A percentile compares a stretch with the other conserved stretches of the same genome.
These are phyloP conservation scores for Furcasterigmium sp. DNA, from an alignment of 2,329 filamentous ascomycete species.

Conservation along the genomic window DNA sequence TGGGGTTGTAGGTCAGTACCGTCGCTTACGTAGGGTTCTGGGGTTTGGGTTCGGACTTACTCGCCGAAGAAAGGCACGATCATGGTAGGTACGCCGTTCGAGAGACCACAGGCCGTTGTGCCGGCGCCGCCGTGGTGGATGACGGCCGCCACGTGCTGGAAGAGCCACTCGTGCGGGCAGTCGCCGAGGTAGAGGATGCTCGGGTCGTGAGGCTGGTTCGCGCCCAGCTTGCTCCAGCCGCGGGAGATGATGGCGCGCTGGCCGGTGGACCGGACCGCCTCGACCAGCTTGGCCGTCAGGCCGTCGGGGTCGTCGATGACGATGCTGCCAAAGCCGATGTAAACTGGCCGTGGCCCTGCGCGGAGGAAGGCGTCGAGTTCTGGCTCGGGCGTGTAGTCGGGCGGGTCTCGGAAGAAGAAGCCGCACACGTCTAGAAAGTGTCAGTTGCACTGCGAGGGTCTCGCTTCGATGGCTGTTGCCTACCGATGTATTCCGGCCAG, in stretches of 20 bases:
- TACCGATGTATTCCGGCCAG: conserved; percentile 57
- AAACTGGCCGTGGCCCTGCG: conserved; percentile 35
- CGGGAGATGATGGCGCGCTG: conserved; percentile 10
- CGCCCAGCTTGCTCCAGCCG: conserved; percentile 11
- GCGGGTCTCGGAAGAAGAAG: conserved; percentile 15
- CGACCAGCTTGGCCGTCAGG: conserved; percentile 7
- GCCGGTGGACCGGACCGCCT: conserved; percentile 6
- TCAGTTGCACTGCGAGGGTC: neutral
- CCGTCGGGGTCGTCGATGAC: conserved; percentile 10
- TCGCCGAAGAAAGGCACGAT: conserved; percentile 48
- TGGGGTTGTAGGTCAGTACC: neutral
- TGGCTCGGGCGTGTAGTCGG: conserved; percentile 36
- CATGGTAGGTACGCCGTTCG: conserved; percentile 42
- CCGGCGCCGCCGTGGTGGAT: conserved; percentile 55
- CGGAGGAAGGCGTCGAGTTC: conserved; percentile 52
- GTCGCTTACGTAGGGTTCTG: no score
- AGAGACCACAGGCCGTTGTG: conserved; percentile 48
- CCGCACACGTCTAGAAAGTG: conserved; percentile 14
- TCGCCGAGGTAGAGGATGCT: conserved; percentile 44
- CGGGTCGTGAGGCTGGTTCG: conserved; percentile 5
- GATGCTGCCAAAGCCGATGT: conserved; percentile 12
- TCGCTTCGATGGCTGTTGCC: neutral
- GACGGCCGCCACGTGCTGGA: conserved; percentile 46
- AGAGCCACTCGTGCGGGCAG: conserved; percentile 52
- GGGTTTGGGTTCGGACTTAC: no score